Base-by-base conservation (phyloP, 1,284 basidiomycete genomes). In the Takashimella tepidaria region DNA sequence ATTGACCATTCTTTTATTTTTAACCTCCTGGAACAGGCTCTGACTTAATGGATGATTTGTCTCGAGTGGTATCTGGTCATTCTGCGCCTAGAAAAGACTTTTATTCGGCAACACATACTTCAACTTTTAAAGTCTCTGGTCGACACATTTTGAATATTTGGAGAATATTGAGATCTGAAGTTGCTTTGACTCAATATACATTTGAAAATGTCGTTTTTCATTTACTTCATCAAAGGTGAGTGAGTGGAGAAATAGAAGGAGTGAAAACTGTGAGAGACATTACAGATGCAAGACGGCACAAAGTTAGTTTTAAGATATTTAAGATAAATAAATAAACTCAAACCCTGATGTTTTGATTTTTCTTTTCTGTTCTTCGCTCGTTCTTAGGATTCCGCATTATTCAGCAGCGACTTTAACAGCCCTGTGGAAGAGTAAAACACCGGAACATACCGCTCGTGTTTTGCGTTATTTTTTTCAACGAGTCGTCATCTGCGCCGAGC, bases 101-200 rank as follows among this genome's bases (percentile, higher is more conserved):
- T 58, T 97, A 92, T 86, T 84, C 83, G 13, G 75, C 81, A 51
- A 82, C 83, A 51, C 87, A 88, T 58, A 85, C 85, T 1, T 88
- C 92, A 0, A 88, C 86, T 1, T 86, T 98, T 70, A 86, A 85
- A 62, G 84, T 95, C 37, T 80, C 82, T 10, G 95, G 95, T 0
- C 82, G 95, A 8, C 92, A 98, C 69, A 86, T 93, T 27, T 79
- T 98, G 47, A 96, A 97, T 62, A 77, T 92, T 12, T 97, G 92
- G 93, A 81, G 92, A 46, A 83, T 97, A 51, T 88, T 98, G 81
- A 84, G 91, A 26, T 83, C 85, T 1, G 93, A 98, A 63, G 82
- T 88, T 51, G 84, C 81, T 6, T 77, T 98, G 53, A 83, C 82
- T 41, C 83, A 83, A 54, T 93, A 98, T 71, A 85, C 89, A 0